phyloP scores from a whole-genome alignment of 176 grass and related monocot genomes.

The Aegilops tauschii region DNA sequence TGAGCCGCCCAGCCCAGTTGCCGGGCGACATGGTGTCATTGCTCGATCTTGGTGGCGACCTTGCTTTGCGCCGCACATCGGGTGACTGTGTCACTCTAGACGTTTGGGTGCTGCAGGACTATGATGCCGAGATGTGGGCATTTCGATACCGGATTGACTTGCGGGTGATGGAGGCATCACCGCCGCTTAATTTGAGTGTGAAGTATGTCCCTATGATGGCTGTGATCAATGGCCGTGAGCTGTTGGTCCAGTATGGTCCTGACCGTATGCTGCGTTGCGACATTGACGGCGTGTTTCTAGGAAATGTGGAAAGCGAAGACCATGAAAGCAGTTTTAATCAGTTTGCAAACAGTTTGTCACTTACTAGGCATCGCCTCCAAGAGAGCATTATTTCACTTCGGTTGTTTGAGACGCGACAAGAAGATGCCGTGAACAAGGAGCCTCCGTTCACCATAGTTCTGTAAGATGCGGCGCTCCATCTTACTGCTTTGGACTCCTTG shows the following conservation, averaged over 20 bases:
- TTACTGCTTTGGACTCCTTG: not conserved
- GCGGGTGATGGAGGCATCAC: too few species aligned
- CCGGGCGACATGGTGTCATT: too few species aligned
- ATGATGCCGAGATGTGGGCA: too few species aligned
- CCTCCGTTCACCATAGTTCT: not conserved
- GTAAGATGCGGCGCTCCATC: not conserved
- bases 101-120: too few species aligned
- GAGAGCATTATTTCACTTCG: not conserved
- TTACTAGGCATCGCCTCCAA: not conserved
- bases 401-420: not conserved
- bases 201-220: not conserved
- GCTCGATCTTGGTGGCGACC: too few species aligned
- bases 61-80: too few species aligned
- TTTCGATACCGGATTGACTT: too few species aligned
- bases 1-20: too few species aligned
- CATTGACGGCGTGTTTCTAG: not conserved
- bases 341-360: not conserved
- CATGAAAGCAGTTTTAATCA: not conserved
- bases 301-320: not conserved
- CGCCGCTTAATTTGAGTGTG: not conserved
- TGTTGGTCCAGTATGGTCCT: not conserved
- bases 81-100: accelerated
- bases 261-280: not conserved
- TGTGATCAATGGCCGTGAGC: not conserved
- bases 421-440: not conserved